Evolutionary conservation across 495 filamentous ascomycete genomes (phyloP), one percentile per base, ranked within the genome.

Genomic region (Aspergillus diversus): DNA sequence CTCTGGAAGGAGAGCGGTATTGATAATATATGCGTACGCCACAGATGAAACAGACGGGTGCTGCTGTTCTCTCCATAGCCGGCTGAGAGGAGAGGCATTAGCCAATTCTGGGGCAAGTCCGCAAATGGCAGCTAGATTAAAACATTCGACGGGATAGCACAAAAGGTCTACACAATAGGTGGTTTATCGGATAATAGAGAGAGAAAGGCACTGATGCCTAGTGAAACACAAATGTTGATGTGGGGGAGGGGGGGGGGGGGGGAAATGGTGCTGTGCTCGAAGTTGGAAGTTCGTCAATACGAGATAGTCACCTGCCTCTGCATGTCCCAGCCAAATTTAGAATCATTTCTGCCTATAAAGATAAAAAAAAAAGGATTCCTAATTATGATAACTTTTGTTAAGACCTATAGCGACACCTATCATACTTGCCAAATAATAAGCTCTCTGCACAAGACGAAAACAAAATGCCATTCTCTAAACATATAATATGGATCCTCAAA

Each of bases 351-450:
- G 16, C 46, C 47, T 49, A 49, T 6, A 12, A 50, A 7, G 16
- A 17, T 49, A 17, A 16, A 17, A 16, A 49, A 17, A 49, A 16
- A 49, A 17, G 17, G 4, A 8, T 9, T 9, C 47, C 47, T 27
- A 50, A 31, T 17, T 50, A 50, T 50, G 9, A 50, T 27, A 50
- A 50, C 47, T 50, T 50, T 50, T 50, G 5, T 55, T n/a, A 46
- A 39, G 27, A 47, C 55, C 51, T 61, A 53, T 53, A 33, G 17
- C 48, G 49, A 48, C 33, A 48, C 52, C 35, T 46, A 60, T 65
- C 52, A 57, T 59, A 50, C 56, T 57, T 49, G 63, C 63, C 63
- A 61, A 65, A 59, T 33, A 43, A 54, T 13, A 46, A 33, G 54
- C 51, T 52, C 35, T 37, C 48, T 52, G 57, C 39, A 48, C n/a